Evolutionary conservation across 2,329 filamentous ascomycete genomes (phyloP).

Genomic region (Cephalotrichum gorgonifer): DNA sequence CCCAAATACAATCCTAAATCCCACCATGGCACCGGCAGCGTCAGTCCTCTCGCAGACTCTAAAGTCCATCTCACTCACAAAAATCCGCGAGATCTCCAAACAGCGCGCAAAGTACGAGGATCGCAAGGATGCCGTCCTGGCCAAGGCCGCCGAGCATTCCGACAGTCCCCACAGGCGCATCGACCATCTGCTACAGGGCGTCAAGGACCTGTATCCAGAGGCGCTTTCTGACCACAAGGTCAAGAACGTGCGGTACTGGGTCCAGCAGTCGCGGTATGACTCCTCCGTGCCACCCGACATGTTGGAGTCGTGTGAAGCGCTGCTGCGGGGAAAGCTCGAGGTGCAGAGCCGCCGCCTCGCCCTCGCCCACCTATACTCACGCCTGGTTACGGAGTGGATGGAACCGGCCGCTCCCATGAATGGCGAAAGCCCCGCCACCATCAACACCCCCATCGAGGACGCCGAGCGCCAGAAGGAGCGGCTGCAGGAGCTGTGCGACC

Average conservation of each 20-base stretch:
- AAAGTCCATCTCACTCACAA: neutral
- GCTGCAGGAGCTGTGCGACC: slow-evolving; percentile 18
- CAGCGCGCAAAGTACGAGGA: neutral
- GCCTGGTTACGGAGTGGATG: slow-evolving; percentile 36
- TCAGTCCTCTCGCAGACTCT: neutral
- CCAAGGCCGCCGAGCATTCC: neutral
- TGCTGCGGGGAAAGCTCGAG: slow-evolving; percentile 24
- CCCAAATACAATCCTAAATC: neutral
- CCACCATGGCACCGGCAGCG: neutral
- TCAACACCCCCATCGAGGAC: slow-evolving; percentile 11
- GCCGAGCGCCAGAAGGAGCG: slow-evolving; percentile 25
- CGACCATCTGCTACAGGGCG: neutral
- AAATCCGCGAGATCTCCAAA: neutral
- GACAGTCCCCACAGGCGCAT: neutral
- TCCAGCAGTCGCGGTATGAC: slow-evolving; percentile 27
- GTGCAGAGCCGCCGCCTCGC: slow-evolving; percentile 29
- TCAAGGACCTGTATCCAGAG: neutral
- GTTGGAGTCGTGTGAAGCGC: slow-evolving; percentile 21
- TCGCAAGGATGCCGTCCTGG: neutral
- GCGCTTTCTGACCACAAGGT: slow-evolving; percentile 16
- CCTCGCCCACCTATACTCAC: slow-evolving; percentile 32
- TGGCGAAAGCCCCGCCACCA: neutral
- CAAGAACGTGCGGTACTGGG: slow-evolving; percentile 26
- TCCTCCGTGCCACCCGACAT: slow-evolving; percentile 25
- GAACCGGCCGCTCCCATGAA: slow-evolving; percentile 12